Evolutionary conservation across 2,329 filamentous ascomycete genomes (phyloP).

Genomic region (Arthrinium phaeospermum): DNA sequence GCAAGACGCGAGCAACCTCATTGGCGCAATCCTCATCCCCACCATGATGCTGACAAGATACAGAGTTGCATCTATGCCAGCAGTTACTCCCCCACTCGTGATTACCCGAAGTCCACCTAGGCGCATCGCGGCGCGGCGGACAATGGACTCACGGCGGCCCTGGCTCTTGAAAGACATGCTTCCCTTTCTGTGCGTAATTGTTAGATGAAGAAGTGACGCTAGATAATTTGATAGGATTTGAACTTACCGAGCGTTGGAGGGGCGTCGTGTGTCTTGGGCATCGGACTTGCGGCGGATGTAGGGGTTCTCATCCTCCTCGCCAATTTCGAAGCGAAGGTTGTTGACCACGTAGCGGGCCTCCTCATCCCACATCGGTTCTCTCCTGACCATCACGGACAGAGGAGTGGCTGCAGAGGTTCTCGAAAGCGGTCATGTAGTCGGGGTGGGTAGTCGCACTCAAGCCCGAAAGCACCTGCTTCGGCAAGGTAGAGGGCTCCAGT

Average conservation of each 20-base stretch:
- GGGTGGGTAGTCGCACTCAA: slow-evolving; percentile 83
- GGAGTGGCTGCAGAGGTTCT: slow-evolving; percentile 79
- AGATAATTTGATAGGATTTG: not conserved
- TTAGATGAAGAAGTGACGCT: not conserved
- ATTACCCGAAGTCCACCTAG: slow-evolving; percentile 75
- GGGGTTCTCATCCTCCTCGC: slow-evolving; percentile 81
- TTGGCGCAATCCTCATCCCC: slow-evolving; percentile 75
- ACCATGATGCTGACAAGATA: slow-evolving; percentile 87
- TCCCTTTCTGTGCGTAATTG: slow-evolving; percentile 67
- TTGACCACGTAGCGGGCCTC: slow-evolving; percentile 86
- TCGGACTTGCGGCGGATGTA: slow-evolving; percentile 81
- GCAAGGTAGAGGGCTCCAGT: slow-evolving; percentile 81
- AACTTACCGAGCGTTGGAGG: slow-evolving; percentile 65
- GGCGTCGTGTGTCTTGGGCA: slow-evolving; percentile 66
- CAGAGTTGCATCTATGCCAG: slow-evolving; percentile 82
- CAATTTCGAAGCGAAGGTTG: slow-evolving; percentile 86
- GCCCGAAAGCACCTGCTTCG: slow-evolving; percentile 74
- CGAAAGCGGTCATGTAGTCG: slow-evolving; percentile 79
- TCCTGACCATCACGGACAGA: slow-evolving; percentile 73
- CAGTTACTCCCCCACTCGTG: slow-evolving; percentile 78
- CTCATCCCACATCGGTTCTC: slow-evolving; percentile 82
- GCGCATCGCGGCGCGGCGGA: slow-evolving; percentile 77
- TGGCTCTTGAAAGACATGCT: slow-evolving; percentile 82
- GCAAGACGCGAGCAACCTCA: slow-evolving; percentile 76
- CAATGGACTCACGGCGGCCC: slow-evolving; percentile 79